Evolutionary conservation across 805 yeast species (phyloP).

Genomic region (Candida maltosa): DNA sequence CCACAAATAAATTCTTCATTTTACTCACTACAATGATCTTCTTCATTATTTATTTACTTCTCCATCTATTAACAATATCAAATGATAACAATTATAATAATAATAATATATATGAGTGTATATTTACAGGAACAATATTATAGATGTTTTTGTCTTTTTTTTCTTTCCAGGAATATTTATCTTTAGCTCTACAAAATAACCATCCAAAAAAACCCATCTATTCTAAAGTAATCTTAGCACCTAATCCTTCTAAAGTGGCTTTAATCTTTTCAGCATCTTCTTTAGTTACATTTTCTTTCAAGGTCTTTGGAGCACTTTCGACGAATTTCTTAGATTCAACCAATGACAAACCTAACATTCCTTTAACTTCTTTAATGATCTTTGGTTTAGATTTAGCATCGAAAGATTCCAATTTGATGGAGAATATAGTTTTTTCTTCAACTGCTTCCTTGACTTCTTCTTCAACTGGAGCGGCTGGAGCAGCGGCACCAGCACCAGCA

Average conservation of each 20-base stretch:
- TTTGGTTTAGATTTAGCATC: constrained; percentile 96
- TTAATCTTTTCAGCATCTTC: constrained; percentile 98
- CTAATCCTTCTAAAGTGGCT: constrained; percentile 86
- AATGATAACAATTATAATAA: too few species aligned
- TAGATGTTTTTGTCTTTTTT: too few species aligned
- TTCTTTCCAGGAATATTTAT: too few species aligned
- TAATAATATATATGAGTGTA: too few species aligned
- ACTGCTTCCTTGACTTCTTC: constrained; percentile 72
- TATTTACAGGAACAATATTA: too few species aligned
- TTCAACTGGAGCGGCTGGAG: constrained; percentile 22
- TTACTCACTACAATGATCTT: too few species aligned
- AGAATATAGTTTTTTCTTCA: constrained; percentile 91
- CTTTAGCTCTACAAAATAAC: too few species aligned
- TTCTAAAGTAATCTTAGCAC: constrained; percentile 90
- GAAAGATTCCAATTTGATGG: constrained; percentile 87
- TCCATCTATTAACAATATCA: too few species aligned
- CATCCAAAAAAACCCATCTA: constrained; percentile 41
- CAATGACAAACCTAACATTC: constrained; percentile 82
- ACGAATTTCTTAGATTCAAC: constrained; percentile 98
- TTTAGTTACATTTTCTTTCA: constrained; percentile 93
- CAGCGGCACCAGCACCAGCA: constrained; percentile 1
- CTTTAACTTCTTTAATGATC: constrained; percentile 95
- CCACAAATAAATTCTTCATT: too few species aligned
- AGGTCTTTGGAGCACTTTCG: constrained; percentile 93
- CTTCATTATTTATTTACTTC: too few species aligned